Evolutionary conservation across 257 asterid genomes (phyloP), one percentile per base, ranked within the genome.

Genomic region (Solanum infundibuliforme): DNA sequence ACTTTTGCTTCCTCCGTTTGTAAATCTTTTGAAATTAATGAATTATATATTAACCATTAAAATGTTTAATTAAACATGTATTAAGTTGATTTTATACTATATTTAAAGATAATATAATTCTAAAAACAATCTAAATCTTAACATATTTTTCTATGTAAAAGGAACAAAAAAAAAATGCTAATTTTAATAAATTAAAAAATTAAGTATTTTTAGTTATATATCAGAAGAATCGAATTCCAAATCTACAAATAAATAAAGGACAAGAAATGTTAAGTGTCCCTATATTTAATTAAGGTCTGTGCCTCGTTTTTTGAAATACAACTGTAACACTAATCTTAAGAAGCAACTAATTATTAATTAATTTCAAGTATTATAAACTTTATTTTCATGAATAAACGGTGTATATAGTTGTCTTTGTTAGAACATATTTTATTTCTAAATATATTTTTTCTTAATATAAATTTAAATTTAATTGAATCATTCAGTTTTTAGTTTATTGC

Each of bases 181-280:
- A 4, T 4, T 21, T 21, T 0, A 60, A 60, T 60, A 60, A 60
- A 21, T 20, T 9, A 21, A 3, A 60, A 62, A 11, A 11, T 10
- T 23, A 62, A n/a, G 12, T n/a, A 58, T 4, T 21, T 58, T 21
- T 18, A 18, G 1, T 52, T 5, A 18, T 55, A 55, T 21, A 58
- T 58, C 0, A 58, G 1, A 8, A 58, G 9, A 21, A 58, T 21
- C 9, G 12, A 21, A 23, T 0, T 5, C 0, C 0, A 65, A 65
- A 25, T 65, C 32, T n/a, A n/a, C 8, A 13, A 65, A 65, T n/a
- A 65, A 65, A 65, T n/a, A n/a, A n/a, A n/a, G 32, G 72, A 65
- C 32, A 25, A n/a, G 13, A n/a, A 65, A n/a, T n/a, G 72, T n/a
- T n/a, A 65, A 60, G 72, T 11, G 32, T n/a, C 16, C 32, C 32